Base-by-base conservation (phyloP, 2,329 filamentous ascomycete species). In the Fusarium longipes region DNA sequence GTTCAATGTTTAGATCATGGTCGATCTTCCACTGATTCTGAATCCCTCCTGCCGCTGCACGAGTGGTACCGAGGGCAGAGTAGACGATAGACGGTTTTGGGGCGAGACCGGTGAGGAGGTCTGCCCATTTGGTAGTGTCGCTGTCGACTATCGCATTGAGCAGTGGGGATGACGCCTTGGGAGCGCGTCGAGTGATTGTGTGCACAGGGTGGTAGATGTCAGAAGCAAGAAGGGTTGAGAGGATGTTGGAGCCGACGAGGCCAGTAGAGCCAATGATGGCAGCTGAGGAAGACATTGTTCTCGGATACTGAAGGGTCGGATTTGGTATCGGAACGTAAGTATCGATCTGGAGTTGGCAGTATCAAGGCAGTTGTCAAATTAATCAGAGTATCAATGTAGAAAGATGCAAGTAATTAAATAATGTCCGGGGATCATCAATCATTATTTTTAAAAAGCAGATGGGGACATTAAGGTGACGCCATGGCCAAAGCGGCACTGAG, bases 11-110 rank as follows among this genome's bases (percentile, higher is more conserved):
- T 42, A 97, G 83, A 74, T 96, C 93, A 75, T 93, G 87, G 80
- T 97, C 95, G 67, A 97, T 92, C 75, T 92, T 91, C 81, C 93
- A 91, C 80, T 97, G 95, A 64, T 89, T 88, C 27, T 88, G 90
- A 68, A 97, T 81, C 57, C 91, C 84, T 63, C 94, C 94, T 1
- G 93, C 93, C 14, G 84, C 83, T 0, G 83, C 90, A 47, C 89
- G 87, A 1, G 94, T 97, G 4, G 93, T 97, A 58, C 90, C 95
- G 1, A 97, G 85, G 2, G 87, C 87, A 3, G 91, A 93, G 80
- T 95, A 88, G 80, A 96, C 89, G 67, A 91, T 82, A 2, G 82
- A 76, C 0, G 91, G 89, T 0, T 82, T 65, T 1, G 89, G 86
- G 0, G 80, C 74, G 43, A 91, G 79, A 32, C 81, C 78, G 8